Base-by-base conservation (phyloP, 1,284 basidiomycete genomes). In the Ganoderma lingzhi region DNA sequence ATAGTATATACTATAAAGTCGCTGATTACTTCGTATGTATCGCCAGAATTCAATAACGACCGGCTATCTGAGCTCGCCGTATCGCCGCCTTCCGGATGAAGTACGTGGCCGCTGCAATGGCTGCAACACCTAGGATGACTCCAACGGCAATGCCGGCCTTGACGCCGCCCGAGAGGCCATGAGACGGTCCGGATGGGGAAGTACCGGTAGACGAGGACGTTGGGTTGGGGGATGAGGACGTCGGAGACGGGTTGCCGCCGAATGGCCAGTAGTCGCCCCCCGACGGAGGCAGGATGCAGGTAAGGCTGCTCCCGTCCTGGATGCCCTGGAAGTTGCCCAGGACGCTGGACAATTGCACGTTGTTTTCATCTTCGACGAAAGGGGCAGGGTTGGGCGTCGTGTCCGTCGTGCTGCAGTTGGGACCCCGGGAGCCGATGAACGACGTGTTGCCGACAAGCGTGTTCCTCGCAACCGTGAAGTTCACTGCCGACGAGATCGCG, bases 241-340 rank as follows among this genome's bases (percentile, higher is more conserved):
- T 65, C 51, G 79, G 67, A 39, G 76, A 76, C 23, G 88, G 87
- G 68, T 86, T 88, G 0, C 84, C 83, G 10, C 90, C 90, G 71
- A 87, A 91, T 0, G 92, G 92, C 92, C 92, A 93, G 75, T 83
- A 92, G 76, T 89, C 85, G n/a, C 91, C 91, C 32, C 87, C 87
- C 48, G 83, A 80, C 1, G 91, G 91, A 17, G 92, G 90, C 15
- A 86, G 71, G 68, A 93, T 87, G 72, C 91, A 93, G 8, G 86
- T 91, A 61, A 93, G 79, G 41, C 84, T 83, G 70, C 90, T 83
- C 19, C 84, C 89, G 73, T 89, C 83, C 15, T 80, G 75, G 35
- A 91, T 84, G 44, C 76, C 71, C 71, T 82, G 75, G 71, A 93
- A 92, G 70, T 86, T 82, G 28, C 78, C 64, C 75, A 92, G 91